These are phyloP conservation scores for Lumnitzera racemosa DNA, from an alignment of 345 rosid species.

Conservation along the genomic window DNA sequence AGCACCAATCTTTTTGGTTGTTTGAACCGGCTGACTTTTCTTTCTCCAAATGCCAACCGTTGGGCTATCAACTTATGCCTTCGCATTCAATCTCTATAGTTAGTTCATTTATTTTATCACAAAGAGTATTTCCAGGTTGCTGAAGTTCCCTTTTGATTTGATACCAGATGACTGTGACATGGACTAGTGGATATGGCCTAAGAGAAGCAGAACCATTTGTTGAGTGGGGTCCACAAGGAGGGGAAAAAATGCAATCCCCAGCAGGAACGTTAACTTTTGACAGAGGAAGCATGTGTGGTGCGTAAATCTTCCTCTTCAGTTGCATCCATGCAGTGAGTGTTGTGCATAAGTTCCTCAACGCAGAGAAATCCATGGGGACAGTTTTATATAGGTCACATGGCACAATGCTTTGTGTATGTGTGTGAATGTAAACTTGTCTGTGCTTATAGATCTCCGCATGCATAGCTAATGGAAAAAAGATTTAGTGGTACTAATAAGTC, in stretches of 20 bases:
- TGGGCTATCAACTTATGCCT: too few species aligned
- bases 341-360: not conserved
- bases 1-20: not conserved
- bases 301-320: slow-evolving; percentile 5
- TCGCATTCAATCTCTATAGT: not conserved
- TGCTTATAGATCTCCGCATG: too few species aligned
- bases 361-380: too few species aligned
- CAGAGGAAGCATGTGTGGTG: slow-evolving; percentile 88
- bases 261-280: slow-evolving; percentile 80
- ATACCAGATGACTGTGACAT: slow-evolving; percentile 78
- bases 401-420: too few species aligned
- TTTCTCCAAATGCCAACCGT: too few species aligned
- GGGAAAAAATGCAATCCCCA: slow-evolving; percentile 34
- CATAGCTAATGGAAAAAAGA: too few species aligned
- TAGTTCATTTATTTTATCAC: slow-evolving; percentile 4
- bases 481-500: too few species aligned
- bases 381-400: too few species aligned
- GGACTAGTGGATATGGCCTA: slow-evolving; percentile 92
- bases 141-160: too few species aligned
- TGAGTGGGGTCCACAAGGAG: slow-evolving; percentile 58
- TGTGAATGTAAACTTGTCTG: too few species aligned
- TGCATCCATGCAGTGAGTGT: not conserved
- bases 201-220: slow-evolving; percentile 75
- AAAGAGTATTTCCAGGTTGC: too few species aligned
- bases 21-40: too few species aligned